Conservation (phyloP, 2,329 filamentous ascomycete genomes). For the Talaromyces sp. region DNA sequence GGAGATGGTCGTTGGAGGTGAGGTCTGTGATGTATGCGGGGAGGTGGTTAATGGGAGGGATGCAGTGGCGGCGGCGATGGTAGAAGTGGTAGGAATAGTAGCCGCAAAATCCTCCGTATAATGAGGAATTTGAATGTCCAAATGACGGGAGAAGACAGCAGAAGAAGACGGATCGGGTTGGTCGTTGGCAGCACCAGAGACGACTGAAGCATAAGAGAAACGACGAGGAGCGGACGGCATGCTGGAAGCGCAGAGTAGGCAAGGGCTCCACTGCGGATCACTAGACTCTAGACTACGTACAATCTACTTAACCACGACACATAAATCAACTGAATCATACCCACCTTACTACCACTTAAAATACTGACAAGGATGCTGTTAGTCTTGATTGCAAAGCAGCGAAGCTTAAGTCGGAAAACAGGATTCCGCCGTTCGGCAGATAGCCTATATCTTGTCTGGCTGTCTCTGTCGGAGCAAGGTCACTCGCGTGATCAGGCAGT, state of each 20-base stretch:
- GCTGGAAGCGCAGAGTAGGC: neutral
- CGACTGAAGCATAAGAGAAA: constrained; percentile 61
- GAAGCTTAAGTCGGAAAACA: neutral
- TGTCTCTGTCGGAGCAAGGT: neutral
- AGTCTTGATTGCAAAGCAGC: neutral
- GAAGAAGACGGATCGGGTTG: constrained; percentile 24
- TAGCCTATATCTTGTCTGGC: neutral
- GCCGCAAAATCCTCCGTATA: constrained; percentile 29
- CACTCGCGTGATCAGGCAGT: constrained; percentile 1
- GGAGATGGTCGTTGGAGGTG: neutral
- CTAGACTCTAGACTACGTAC: neutral
- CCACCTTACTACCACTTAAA: neutral
- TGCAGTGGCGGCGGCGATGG: constrained; percentile 20
- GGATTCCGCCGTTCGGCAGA: neutral
- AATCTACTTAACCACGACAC: neutral
- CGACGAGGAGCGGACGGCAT: constrained; percentile 43
- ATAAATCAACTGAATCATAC: neutral
- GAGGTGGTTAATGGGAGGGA: constrained; percentile 32
- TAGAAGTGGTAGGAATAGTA: constrained; percentile 35
- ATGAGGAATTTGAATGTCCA: neutral
- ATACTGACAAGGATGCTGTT: neutral
- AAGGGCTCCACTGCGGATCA: constrained; percentile 9
- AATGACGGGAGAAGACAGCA: neutral
- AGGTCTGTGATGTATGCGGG: constrained; percentile 20
- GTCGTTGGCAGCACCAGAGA: constrained; percentile 26